Percentiles rank a stretch among this genome's conserved stretches.
phyloP scores from a whole-genome alignment of 1,284 basidiomycete genomes.

The Malassezia brasiliensis region DNA sequence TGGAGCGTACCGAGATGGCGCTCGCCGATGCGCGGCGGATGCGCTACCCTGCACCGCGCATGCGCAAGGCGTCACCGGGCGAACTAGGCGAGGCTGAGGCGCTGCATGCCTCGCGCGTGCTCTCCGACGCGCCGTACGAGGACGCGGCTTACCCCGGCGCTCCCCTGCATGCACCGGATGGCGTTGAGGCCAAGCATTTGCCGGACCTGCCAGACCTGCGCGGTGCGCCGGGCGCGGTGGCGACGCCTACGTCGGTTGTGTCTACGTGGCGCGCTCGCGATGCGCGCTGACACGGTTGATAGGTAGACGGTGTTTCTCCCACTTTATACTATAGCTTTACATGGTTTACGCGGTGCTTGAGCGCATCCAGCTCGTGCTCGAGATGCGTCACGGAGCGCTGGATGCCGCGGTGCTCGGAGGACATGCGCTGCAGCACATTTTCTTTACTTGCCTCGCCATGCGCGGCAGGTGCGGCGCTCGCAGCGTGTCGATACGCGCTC shows the following conservation, averaged over 20 bases:
- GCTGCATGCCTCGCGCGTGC: not conserved
- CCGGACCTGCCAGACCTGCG: not conserved
- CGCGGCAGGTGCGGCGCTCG: not conserved
- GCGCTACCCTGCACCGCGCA: slow-evolving; percentile 1
- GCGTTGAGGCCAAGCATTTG: not conserved
- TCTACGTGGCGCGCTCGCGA: not conserved
- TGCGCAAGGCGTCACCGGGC: not conserved
- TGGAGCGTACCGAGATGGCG: slow-evolving; percentile 32
- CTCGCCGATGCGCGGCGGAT: slow-evolving; percentile 19
- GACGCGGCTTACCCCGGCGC: not conserved
- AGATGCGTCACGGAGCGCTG: slow-evolving; percentile 4
- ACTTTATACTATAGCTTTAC: not conserved
- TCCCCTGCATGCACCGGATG: not conserved
- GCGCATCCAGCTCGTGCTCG: slow-evolving; percentile 8
- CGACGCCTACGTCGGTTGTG: not conserved
- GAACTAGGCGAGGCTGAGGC: not conserved
- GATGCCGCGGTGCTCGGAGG: slow-evolving; percentile 3
- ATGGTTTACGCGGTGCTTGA: slow-evolving; percentile 9
- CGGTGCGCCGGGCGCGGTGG: not conserved
- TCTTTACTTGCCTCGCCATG: not conserved
- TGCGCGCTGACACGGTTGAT: not conserved
- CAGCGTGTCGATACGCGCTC: slow-evolving; percentile 10
- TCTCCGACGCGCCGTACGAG: too few species aligned
- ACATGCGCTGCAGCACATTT: slow-evolving; percentile 3
- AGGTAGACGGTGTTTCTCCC: not conserved